phyloP scores from a whole-genome alignment of 768 basidiomycete species.

The Agaricus blazei region DNA sequence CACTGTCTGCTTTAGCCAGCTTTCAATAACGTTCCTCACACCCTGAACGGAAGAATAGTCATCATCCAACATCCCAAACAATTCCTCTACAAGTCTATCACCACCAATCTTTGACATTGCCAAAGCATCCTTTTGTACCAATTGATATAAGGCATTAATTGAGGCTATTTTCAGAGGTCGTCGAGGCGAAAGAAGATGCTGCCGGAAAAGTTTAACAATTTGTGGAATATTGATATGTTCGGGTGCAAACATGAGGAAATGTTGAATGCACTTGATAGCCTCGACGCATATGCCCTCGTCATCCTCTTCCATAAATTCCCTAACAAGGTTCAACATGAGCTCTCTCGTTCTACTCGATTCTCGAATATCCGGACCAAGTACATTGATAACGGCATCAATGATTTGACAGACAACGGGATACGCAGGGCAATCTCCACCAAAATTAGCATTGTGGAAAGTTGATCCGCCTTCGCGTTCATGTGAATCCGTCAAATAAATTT shows the following conservation, averaged over 20 bases:
- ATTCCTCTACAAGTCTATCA: constrained; percentile 87
- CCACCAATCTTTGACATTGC: constrained; percentile 92
- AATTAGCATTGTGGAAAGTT: constrained; percentile 72
- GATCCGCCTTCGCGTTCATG: constrained; percentile 90
- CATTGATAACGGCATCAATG: constrained; percentile 88
- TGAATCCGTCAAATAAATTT: constrained; percentile 82
- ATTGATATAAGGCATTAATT: constrained; percentile 94
- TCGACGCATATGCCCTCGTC: constrained; percentile 89
- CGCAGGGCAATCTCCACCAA: constrained; percentile 86
- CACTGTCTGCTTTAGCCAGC: constrained; percentile 95
- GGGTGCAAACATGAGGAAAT: constrained; percentile 94
- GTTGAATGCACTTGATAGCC: constrained; percentile 94
- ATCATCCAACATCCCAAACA: constrained; percentile 87
- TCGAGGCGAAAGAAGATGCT: constrained; percentile 74
- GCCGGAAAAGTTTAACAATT: constrained; percentile 72
- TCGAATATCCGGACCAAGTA: constrained; percentile 93
- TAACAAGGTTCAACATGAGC: constrained; percentile 78
- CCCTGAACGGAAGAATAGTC: constrained; percentile 93
- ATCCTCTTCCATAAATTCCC: constrained; percentile 78
- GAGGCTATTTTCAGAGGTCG: constrained; percentile 89
- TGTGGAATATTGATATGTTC: constrained; percentile 78
- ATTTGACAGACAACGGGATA: constrained; percentile 91
- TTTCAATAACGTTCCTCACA: constrained; percentile 86
- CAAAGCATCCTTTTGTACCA: constrained; percentile 92
- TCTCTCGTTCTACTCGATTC: constrained; percentile 79